Base-by-base conservation (phyloP, 1,139 yeast genomes). In the Saccharomyces hybrid region DNA sequence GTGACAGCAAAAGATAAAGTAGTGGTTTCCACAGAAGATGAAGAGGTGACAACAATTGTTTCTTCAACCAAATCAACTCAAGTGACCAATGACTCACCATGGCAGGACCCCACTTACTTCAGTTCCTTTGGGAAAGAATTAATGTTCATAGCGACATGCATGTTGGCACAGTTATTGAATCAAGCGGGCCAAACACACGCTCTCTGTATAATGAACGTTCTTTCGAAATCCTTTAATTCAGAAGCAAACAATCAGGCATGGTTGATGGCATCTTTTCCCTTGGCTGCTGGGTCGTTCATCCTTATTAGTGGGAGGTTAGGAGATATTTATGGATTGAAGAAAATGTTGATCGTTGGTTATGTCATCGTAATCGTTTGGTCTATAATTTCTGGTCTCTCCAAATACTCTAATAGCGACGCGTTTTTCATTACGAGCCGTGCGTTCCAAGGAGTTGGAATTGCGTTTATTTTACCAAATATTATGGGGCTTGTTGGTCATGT, bases 201-300 rank as follows among this genome's bases (percentile, higher is more conserved):
- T 0, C 56, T 71, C 27, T 67, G 73, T 1, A 60, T 70, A 53
- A 70, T 72, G 70, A 70, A 70, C 49, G 58, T 60, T 1, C 52
- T 72, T 0, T 64, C 62, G 0, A 57, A 59, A 2, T 63, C 67
- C 1, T 67, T 72, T 48, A 49, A 60, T 1, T 61, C 71, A 16
- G 55, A 62, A 0, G 55, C 64, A 1, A 53, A 54, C 1, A 68
- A 68, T 38, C 66, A 76, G 57, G 76, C 78, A 1, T 81, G 85
- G 85, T 76, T 79, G 53, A 76, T 79, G 80, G 82, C 83, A 2
- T 76, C 83, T 0, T 80, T 77, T 60, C 81, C 84, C 0, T 65
- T 80, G 52, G 79, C 81, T 0, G 75, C 81, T 9, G 84, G 84
- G 9, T 78, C 83, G 0, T 77, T 79, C 57, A 79, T 80, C 47